A percentile compares a stretch with the other conserved stretches of the same genome.
These are phyloP conservation scores for Neurospora sp. DNA, from an alignment of 495 filamentous ascomycete genomes.

Conservation along the genomic window DNA sequence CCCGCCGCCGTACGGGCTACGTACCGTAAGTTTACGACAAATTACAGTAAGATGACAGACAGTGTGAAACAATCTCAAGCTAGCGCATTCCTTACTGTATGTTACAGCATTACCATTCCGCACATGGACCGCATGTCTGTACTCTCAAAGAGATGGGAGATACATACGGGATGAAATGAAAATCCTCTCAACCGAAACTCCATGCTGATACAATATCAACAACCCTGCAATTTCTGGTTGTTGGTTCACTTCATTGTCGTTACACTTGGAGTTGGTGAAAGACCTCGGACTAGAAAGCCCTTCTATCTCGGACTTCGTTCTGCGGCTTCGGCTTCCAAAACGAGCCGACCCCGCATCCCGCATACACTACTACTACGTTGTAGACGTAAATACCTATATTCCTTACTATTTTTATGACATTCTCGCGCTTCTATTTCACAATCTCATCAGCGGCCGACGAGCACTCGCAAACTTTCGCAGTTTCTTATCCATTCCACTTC, in stretches of 20 bases:
- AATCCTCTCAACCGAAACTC: neutral
- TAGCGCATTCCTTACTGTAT: neutral
- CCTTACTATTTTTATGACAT: neutral
- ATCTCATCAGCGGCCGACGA: neutral
- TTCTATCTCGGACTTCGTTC: neutral
- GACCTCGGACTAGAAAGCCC: neutral
- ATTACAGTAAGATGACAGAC: neutral
- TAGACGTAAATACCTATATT: neutral
- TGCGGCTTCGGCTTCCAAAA: neutral
- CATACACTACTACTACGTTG: neutral
- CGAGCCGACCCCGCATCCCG: neutral
- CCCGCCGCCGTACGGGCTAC: neutral
- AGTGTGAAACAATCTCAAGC: neutral
- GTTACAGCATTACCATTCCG: neutral
- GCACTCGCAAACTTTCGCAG: neutral
- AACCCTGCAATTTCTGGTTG: neutral
- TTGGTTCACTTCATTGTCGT: neutral
- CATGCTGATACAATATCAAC: neutral
- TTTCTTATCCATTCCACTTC: neutral
- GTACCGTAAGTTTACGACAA: neutral
- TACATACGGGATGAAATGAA: neutral
- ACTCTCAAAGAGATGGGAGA: neutral
- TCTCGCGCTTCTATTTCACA: neutral
- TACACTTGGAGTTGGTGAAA: neutral
- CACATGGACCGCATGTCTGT: neutral